Conservation (phyloP, 2,329 filamentous ascomycete genomes). For the Trichoderma koningiopsis region DNA sequence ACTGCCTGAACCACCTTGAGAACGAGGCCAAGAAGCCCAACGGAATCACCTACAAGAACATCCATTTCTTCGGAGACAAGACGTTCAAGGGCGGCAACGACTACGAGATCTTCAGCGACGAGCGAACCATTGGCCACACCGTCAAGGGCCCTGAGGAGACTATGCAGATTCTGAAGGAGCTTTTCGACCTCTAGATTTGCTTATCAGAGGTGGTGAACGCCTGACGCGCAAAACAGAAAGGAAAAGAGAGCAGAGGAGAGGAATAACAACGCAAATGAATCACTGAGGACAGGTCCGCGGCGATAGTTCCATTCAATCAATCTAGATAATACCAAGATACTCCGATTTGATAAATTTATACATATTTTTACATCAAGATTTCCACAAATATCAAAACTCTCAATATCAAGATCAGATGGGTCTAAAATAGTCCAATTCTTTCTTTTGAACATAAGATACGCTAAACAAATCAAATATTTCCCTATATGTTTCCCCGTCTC, state of each 20-base stretch:
- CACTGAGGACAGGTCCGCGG: background rate
- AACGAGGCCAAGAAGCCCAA: constrained; percentile 70
- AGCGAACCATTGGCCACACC: constrained; percentile 79
- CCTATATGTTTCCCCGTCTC: background rate
- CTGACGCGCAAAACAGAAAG: background rate
- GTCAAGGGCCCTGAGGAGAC: constrained; percentile 85
- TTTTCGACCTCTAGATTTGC: constrained; percentile 65
- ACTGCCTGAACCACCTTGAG: constrained; percentile 87
- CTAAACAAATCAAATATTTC: background rate
- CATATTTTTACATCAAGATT: background rate
- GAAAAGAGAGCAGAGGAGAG: background rate
- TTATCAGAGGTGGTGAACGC: background rate
- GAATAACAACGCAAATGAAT: background rate
- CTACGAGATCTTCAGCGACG: constrained; percentile 86
- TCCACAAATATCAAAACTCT: background rate
- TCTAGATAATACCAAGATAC: constrained; percentile 20
- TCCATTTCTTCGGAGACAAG: constrained; percentile 99
- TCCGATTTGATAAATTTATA: background rate
- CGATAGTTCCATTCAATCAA: background rate
- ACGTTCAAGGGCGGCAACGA: constrained; percentile 89
- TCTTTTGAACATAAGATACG: background rate
- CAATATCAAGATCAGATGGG: background rate
- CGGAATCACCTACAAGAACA: constrained; percentile 76
- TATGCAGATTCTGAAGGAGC: constrained; percentile 73
- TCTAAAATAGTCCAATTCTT: background rate